A percentile compares a stretch with the other conserved stretches of the same genome.
These are phyloP conservation scores for Neurospora sp. DNA, from an alignment of 495 filamentous ascomycete genomes.

Conservation along the genomic window DNA sequence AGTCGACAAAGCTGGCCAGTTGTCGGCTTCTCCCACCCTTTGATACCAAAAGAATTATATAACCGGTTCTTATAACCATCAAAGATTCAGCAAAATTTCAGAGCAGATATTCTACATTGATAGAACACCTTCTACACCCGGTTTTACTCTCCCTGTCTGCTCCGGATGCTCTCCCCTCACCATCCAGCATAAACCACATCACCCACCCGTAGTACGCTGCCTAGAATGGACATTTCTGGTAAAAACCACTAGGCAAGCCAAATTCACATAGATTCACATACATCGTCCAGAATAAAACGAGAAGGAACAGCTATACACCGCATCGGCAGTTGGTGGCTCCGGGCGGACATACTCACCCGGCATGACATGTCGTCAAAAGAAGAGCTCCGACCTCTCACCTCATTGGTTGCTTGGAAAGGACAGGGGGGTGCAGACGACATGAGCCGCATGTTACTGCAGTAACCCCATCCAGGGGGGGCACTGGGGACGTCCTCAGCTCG, in stretches of 20 bases:
- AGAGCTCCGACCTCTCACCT: not conserved
- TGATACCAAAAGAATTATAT: not conserved
- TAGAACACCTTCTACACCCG: not conserved
- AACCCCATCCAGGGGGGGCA: not conserved
- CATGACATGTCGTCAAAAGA: not conserved
- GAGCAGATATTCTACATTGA: too few species aligned
- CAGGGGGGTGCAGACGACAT: not conserved
- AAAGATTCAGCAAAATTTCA: too few species aligned
- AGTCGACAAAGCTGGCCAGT: not conserved
- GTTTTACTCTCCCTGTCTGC: not conserved
- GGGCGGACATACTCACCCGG: not conserved
- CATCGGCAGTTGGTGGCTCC: not conserved
- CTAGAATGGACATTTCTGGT: too few species aligned
- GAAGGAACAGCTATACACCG: fast-evolving
- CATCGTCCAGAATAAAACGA: too few species aligned
- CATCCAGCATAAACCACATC: not conserved
- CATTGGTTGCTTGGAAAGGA: not conserved
- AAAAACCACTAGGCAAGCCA: too few species aligned
- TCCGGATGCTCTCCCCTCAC: not conserved
- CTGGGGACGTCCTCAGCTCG: not conserved
- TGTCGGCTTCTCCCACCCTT: not conserved
- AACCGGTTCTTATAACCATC: too few species aligned
- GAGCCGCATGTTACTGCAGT: not conserved
- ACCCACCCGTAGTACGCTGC: too few species aligned
- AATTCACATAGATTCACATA: too few species aligned